A percentile compares a stretch with the other conserved stretches of the same genome.
These are phyloP conservation scores for Stylonectria norvegica DNA, from an alignment of 2,329 filamentous ascomycete species.

Conservation along the genomic window DNA sequence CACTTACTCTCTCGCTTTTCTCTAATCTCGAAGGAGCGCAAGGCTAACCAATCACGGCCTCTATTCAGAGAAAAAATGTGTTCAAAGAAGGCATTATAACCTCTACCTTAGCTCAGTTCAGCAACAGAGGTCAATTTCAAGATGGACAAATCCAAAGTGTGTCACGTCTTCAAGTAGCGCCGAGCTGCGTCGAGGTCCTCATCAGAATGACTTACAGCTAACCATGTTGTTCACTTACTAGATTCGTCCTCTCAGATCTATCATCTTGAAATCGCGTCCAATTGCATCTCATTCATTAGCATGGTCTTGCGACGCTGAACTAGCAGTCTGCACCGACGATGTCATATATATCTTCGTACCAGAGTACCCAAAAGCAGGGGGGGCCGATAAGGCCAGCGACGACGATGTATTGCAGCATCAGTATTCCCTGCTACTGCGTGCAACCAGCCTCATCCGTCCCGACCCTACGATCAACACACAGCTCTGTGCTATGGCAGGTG, in stretches of 20 bases:
- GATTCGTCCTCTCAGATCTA: conserved; percentile 46
- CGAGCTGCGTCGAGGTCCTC: neutral
- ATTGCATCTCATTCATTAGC: conserved; percentile 41
- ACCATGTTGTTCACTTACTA: conserved; percentile 18
- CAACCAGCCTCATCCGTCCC: conserved; percentile 34
- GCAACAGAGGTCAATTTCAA: conserved; percentile 6
- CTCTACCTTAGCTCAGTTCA: no score
- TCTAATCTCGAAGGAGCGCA: no score
- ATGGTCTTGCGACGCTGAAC: conserved; percentile 57
- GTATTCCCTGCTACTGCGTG: conserved; percentile 34
- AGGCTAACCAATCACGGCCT: no score
- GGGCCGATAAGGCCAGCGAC: conserved; percentile 26
- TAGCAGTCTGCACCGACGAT: conserved; percentile 56
- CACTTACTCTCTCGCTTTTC: neutral
- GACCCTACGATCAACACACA: conserved; percentile 44
- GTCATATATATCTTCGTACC: conserved; percentile 51
- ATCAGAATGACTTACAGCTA: neutral
- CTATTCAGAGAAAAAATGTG: no score
- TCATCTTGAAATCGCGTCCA: conserved; percentile 42
- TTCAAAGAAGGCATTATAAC: no score
- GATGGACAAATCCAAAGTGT: conserved; percentile 28
- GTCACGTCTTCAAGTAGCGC: neutral
- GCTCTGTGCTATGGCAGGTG: conserved; percentile 39
- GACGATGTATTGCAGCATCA: conserved; percentile 30
- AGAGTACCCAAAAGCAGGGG: conserved; percentile 34